A percentile compares a stretch with the other conserved stretches of the same genome.
These are phyloP conservation scores for Chalara sp. DNA, from an alignment of 2,329 filamentous ascomycete genomes.

Conservation along the genomic window DNA sequence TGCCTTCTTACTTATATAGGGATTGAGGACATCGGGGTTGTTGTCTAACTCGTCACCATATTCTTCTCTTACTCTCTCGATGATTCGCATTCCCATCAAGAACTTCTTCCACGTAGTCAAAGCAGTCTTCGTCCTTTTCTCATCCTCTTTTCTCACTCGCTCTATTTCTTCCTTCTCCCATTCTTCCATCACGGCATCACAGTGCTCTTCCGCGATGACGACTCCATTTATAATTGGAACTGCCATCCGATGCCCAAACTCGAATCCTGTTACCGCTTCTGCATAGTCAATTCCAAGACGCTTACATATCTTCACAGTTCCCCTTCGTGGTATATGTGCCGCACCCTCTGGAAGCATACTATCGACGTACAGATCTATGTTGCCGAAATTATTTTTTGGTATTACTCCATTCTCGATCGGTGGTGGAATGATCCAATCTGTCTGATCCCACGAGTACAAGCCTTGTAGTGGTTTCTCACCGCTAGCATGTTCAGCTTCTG, in stretches of 20 bases:
- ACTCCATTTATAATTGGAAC: slow-evolving; percentile 89
- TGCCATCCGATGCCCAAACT: slow-evolving; percentile 91
- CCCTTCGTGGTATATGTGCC: slow-evolving; percentile 73
- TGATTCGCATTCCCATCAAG: slow-evolving; percentile 75
- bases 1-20: slow-evolving; percentile 36
- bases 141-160: slow-evolving; percentile 69
- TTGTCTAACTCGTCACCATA: slow-evolving; percentile 58
- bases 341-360: slow-evolving; percentile 88
- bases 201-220: slow-evolving; percentile 77
- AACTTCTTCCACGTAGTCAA: slow-evolving; percentile 81
- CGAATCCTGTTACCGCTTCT: slow-evolving; percentile 92
- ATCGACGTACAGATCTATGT: slow-evolving; percentile 91
- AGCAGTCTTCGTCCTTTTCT: slow-evolving; percentile 69
- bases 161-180: slow-evolving; percentile 74
- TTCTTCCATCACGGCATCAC: slow-evolving; percentile 67
- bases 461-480: slow-evolving; percentile 84
- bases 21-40: slow-evolving; percentile 47
- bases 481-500: slow-evolving; percentile 68
- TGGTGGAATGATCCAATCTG: slow-evolving; percentile 89
- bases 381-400: slow-evolving; percentile 90
- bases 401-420: slow-evolving; percentile 81
- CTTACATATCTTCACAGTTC: slow-evolving; percentile 74
- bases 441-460: slow-evolving; percentile 77
- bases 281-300: slow-evolving; percentile 81
- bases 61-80: slow-evolving; percentile 68